Conservation (phyloP, 148 eudicot genomes). For the Pharnaceum exiguum region DNA sequence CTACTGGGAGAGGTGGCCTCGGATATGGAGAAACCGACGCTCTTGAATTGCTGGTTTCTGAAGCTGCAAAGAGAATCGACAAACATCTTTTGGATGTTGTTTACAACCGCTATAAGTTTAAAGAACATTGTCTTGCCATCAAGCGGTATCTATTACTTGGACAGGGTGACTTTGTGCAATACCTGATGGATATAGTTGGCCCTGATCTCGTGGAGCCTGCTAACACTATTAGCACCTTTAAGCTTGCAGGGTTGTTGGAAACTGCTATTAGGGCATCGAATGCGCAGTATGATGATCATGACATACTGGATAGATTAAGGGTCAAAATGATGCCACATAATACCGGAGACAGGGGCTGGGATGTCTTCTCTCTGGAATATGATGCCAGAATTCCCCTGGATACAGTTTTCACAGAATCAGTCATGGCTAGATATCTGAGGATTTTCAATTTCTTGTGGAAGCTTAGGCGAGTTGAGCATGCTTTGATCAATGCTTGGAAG, state of each 20-base stretch:
- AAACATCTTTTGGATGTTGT: slow-evolving; percentile 84
- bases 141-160: slow-evolving; percentile 92
- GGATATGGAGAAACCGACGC: slow-evolving; percentile 98
- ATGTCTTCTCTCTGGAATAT: slow-evolving; percentile 92
- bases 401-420: slow-evolving; percentile 89
- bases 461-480: slow-evolving; percentile 96
- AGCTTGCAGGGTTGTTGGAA: slow-evolving; percentile 87
- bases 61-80: slow-evolving; percentile 94
- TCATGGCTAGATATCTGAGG: slow-evolving; percentile 77
- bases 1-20: slow-evolving; percentile 82
- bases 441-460: slow-evolving; percentile 97
- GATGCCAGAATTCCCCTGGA: slow-evolving; percentile 82
- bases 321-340: slow-evolving; percentile 99
- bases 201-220: slow-evolving; percentile 97
- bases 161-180: slow-evolving; percentile 99
- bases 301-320: slow-evolving; percentile 75
- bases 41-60: slow-evolving; percentile 80
- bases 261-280: slow-evolving; percentile 88
- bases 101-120: slow-evolving; percentile 68
- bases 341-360: slow-evolving; percentile 95
- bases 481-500: slow-evolving; percentile 86
- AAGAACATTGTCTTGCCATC: slow-evolving; percentile 94
- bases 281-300: slow-evolving; percentile 90
- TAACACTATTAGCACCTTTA: slow-evolving; percentile 84
- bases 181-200: slow-evolving; percentile 94